Conservation (phyloP, 306 rosid species). For the Sphenostylis stenocarpa region DNA sequence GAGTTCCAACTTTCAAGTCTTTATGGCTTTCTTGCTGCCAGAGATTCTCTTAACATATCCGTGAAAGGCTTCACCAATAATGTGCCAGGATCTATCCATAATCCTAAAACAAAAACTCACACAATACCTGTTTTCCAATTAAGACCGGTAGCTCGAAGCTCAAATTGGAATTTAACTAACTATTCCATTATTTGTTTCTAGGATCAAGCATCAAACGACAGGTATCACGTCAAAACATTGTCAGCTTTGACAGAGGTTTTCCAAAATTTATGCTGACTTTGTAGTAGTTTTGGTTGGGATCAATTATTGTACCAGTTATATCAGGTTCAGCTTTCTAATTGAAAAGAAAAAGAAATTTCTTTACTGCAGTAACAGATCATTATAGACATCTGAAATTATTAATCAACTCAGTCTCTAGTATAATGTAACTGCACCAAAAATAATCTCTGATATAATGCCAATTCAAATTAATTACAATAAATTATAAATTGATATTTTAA, state of each 20-base stretch:
- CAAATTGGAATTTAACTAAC: conserved; percentile 27
- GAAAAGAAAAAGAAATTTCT: conserved; percentile 13
- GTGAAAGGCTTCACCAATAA: conserved; percentile 63
- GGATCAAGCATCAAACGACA: conserved; percentile 36
- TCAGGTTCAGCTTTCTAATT: conserved; percentile 23
- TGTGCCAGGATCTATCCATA: conserved; percentile 60
- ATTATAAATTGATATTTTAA: conserved; percentile 1
- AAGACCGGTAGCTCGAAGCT: conserved; percentile 15
- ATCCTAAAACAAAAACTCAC: conserved; percentile 44
- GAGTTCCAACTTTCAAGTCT: conserved; percentile 47
- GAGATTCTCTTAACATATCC: conserved; percentile 43
- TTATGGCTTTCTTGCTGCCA: conserved; percentile 47
- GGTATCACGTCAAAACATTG: conserved; percentile 46
- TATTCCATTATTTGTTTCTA: conserved; percentile 33
- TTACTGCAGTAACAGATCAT: not conserved
- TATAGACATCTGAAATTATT: conserved; percentile 9
- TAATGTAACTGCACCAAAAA: too few species aligned
- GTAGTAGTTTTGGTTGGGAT: not conserved
- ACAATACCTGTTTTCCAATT: conserved; percentile 34
- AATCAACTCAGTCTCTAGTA: conserved; percentile 13
- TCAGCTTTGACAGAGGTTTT: conserved; percentile 25
- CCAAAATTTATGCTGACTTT: conserved; percentile 25
- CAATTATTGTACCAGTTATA: conserved; percentile 35
- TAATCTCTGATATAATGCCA: not conserved
- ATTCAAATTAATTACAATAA: not conserved